Evolutionary conservation across 345 rosid species (phyloP).

Genomic region (Cardamine resedifolia): DNA sequence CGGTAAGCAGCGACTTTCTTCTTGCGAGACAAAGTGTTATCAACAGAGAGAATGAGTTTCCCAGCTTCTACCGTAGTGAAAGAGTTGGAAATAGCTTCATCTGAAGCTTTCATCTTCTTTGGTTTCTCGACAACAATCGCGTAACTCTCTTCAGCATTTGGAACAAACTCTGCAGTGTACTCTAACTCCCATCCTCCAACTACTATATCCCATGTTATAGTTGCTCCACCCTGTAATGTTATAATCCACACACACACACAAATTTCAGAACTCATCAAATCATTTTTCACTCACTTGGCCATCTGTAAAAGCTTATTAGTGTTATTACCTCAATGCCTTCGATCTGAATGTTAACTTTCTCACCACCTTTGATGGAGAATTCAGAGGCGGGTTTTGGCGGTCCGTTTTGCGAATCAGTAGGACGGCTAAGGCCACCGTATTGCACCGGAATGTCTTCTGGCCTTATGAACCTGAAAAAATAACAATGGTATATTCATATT

Average conservation of each 20-base stretch:
- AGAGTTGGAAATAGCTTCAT: constrained; percentile 80
- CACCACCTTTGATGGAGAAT: constrained; percentile 89
- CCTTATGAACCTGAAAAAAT: constrained; percentile 60
- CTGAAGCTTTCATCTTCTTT: constrained; percentile 49
- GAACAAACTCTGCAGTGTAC: constrained; percentile 93
- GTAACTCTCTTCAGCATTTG: constrained; percentile 75
- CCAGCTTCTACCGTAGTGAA: constrained; percentile 77
- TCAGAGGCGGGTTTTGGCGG: constrained; percentile 86
- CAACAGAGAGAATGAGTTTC: constrained; percentile 84
- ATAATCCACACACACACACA: not conserved
- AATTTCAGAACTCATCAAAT: constrained; percentile 17
- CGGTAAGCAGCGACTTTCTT: constrained; percentile 95
- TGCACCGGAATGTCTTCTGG: constrained; percentile 93
- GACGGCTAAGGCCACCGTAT: constrained; percentile 84
- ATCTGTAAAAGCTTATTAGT: not conserved
- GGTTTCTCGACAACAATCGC: constrained; percentile 79
- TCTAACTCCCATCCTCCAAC: constrained; percentile 99
- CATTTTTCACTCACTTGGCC: not conserved
- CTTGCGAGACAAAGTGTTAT: constrained; percentile 71
- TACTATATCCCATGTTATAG: constrained; percentile 91
- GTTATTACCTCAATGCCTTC: constrained; percentile 93
- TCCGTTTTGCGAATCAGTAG: constrained; percentile 59
- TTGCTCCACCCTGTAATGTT: constrained; percentile 64
- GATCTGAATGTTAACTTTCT: constrained; percentile 94
- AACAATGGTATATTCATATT: not conserved